A percentile compares a stretch with the other conserved stretches of the same genome.
Evolutionary conservation across 2,329 filamentous ascomycete species (phyloP).

Genomic region (Paracamarosporium sp.): DNA sequence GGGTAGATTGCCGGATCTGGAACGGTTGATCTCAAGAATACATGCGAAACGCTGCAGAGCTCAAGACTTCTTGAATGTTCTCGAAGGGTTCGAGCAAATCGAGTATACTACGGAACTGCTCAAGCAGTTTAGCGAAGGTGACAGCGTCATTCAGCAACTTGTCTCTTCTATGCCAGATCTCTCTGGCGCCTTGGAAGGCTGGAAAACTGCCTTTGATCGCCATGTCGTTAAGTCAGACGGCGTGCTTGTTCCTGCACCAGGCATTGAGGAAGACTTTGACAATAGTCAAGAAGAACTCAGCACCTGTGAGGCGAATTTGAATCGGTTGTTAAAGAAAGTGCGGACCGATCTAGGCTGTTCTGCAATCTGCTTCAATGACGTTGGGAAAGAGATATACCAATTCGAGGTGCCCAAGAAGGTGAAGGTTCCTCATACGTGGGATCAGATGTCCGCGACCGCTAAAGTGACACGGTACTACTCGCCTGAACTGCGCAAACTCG

Average conservation of each 20-base stretch:
- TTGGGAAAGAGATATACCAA: conserved; percentile 97
- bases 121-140: conserved; percentile 73
- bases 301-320: conserved; percentile 75
- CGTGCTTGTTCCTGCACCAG: conserved; percentile 81
- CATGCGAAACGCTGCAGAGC: conserved; percentile 90
- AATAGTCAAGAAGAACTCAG: conserved; percentile 77
- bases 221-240: conserved; percentile 78
- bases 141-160: conserved; percentile 83
- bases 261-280: conserved; percentile 93
- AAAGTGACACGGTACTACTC: conserved; percentile 95
- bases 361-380: conserved; percentile 66
- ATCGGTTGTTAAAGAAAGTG: conserved; percentile 73
- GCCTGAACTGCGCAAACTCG: conserved; percentile 78
- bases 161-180: conserved; percentile 87
- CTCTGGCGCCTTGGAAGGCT: conserved; percentile 74
- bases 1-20: conserved; percentile 90
- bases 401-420: conserved; percentile 85
- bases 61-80: conserved; percentile 89
- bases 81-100: conserved; percentile 97
- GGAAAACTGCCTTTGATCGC: conserved; percentile 92
- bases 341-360: conserved; percentile 77
- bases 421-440: conserved; percentile 88
- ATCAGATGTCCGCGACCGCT: conserved; percentile 94
- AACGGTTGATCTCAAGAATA: conserved; percentile 90
- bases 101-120: conserved; percentile 90